A percentile compares a stretch with the other conserved stretches of the same genome.
These are phyloP conservation scores for Pythium diclinum DNA, from an alignment of 352 stramenopile genomes.

Conservation along the genomic window DNA sequence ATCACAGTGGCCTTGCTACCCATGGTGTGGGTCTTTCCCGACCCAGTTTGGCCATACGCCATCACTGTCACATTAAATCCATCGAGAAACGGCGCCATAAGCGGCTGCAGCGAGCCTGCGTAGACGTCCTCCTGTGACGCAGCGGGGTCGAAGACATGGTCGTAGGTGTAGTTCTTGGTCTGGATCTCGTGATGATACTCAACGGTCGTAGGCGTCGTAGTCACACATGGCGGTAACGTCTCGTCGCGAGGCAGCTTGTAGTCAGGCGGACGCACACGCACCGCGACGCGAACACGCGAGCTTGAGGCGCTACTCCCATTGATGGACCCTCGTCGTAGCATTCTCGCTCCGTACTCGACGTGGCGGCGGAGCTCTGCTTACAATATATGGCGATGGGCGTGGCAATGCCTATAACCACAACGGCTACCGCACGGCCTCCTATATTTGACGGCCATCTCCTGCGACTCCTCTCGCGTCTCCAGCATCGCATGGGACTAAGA, in stretches of 20 bases:
- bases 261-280: conserved; percentile 51
- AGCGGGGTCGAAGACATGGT: conserved; percentile 51
- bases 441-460: background rate
- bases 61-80: conserved; percentile 64
- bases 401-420: background rate
- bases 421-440: background rate
- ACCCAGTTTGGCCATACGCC: conserved; percentile 56
- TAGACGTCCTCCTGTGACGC: conserved; percentile 50
- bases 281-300: conserved; percentile 56
- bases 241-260: conserved; percentile 29
- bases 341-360: background rate
- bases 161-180: conserved; percentile 56
- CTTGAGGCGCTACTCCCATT: conserved; percentile 12
- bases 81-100: conserved; percentile 45
- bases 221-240: conserved; percentile 19
- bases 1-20: conserved; percentile 36
- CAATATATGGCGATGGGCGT: background rate
- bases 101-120: conserved; percentile 34
- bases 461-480: background rate
- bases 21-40: conserved; percentile 57
- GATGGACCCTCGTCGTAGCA: conserved; percentile 19
- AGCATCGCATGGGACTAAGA: conserved; percentile 10
- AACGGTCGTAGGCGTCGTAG: conserved; percentile 22
- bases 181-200: conserved; percentile 39
- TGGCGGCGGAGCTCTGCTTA: background rate